Evolutionary conservation across 2,329 filamentous ascomycete genomes (phyloP).

Genomic region (Fusarium incarnatum): DNA sequence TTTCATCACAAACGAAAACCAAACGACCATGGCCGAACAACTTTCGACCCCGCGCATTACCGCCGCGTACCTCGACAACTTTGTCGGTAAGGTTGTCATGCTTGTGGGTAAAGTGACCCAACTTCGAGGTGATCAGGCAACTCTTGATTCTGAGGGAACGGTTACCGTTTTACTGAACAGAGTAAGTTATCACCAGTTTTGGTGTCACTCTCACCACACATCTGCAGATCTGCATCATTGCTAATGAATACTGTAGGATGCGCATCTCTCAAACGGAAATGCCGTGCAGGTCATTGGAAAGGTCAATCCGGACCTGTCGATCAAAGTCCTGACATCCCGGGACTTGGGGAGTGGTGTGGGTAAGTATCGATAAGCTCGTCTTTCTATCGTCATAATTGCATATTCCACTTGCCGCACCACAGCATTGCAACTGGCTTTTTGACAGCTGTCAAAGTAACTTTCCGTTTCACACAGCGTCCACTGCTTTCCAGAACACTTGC

Average conservation of each 20-base stretch:
- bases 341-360: slow-evolving; percentile 78
- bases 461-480: too few species aligned
- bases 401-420: background rate
- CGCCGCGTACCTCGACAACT: slow-evolving; percentile 80
- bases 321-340: slow-evolving; percentile 76
- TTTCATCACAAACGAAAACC: slow-evolving; percentile 14
- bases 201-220: slow-evolving; percentile 6
- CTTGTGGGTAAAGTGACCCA: slow-evolving; percentile 87
- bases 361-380: slow-evolving; percentile 57
- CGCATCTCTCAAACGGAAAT: slow-evolving; percentile 75
- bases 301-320: slow-evolving; percentile 77
- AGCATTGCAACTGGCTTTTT: background rate
- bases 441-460: background rate
- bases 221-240: background rate
- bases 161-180: slow-evolving; percentile 80
- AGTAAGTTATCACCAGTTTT: slow-evolving; percentile 58
- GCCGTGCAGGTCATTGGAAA: slow-evolving; percentile 83
- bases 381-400: slow-evolving; percentile 38
- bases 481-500: background rate
- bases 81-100: slow-evolving; percentile 80
- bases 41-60: slow-evolving; percentile 84
- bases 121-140: slow-evolving; percentile 82
- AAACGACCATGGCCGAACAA: slow-evolving; percentile 71
- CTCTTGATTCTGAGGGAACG: slow-evolving; percentile 82
- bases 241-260: slow-evolving; percentile 65